Conservation (phyloP, 2,329 filamentous ascomycete genomes). For the Akanthomyces lecanii region DNA sequence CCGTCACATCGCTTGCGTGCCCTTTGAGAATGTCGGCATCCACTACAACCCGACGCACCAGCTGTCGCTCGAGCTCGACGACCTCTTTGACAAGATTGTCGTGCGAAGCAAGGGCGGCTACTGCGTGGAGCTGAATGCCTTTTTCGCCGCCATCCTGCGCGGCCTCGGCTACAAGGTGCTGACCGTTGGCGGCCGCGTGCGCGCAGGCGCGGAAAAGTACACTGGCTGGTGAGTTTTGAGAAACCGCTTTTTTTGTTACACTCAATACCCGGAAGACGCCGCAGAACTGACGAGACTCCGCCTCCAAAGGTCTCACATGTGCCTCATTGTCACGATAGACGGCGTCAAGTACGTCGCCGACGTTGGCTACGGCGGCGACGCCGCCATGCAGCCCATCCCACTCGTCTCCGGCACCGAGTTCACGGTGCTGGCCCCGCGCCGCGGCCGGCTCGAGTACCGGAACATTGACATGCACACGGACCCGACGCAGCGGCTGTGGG, state of each 20-base stretch:
- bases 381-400: conserved; percentile 30
- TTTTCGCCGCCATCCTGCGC: conserved; percentile 45
- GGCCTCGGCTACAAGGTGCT: conserved; percentile 47
- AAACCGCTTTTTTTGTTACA: too few relatives aligned
- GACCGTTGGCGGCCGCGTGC: conserved; percentile 44
- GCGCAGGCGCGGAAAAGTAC: conserved; percentile 20
- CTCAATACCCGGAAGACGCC: background rate
- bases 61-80: conserved; percentile 36
- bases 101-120: conserved; percentile 45
- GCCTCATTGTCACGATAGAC: conserved; percentile 54
- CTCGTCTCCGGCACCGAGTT: conserved; percentile 26
- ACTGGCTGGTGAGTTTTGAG: conserved; percentile 25
- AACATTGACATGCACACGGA: conserved; percentile 31
- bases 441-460: conserved; percentile 41
- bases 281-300: background rate
- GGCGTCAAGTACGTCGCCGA: conserved; percentile 48
- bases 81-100: conserved; percentile 44
- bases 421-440: conserved; percentile 39
- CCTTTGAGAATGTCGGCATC: conserved; percentile 51
- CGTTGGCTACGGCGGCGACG: conserved; percentile 56
- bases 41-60: conserved; percentile 42
- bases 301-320: conserved; percentile 49
- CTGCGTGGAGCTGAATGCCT: conserved; percentile 45
- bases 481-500: conserved; percentile 34
- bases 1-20: conserved; percentile 45